These are phyloP conservation scores for Candida tallmaniae DNA, from an alignment of 805 yeast genomes.

Conservation along the genomic window DNA sequence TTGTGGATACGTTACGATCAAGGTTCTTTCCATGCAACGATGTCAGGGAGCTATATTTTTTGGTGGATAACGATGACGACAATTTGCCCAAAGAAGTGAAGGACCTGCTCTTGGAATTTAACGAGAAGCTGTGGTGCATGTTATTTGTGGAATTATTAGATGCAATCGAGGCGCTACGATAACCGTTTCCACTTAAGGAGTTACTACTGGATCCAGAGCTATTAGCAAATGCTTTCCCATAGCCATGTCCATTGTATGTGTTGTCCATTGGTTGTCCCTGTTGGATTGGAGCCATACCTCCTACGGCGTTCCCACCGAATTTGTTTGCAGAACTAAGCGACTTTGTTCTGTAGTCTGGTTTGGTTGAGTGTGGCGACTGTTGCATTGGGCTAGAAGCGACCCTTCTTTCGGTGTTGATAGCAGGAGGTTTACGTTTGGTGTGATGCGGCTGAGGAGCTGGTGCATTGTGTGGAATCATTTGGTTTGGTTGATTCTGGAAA, in stretches of 20 bases:
- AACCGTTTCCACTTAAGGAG: not conserved
- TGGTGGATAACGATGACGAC: conserved; percentile 38
- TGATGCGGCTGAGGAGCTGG: not conserved
- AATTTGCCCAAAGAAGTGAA: conserved; percentile 38
- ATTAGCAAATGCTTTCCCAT: not conserved
- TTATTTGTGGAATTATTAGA: conserved; percentile 12
- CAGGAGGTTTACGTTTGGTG: conserved; percentile 8
- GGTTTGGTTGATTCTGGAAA: no score
- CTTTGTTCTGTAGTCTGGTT: conserved; percentile 21
- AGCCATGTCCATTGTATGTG: not conserved
- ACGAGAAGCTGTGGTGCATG: conserved; percentile 30
- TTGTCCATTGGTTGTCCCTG: conserved; percentile 10
- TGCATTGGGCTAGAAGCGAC: conserved; percentile 29
- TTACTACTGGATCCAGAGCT: not conserved
- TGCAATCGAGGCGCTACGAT: conserved; percentile 7
- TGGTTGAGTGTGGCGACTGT: conserved; percentile 12
- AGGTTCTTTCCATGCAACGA: conserved; percentile 22
- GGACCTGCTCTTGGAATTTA: conserved; percentile 37
- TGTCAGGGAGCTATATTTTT: conserved; percentile 31
- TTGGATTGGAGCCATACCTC: conserved; percentile 9
- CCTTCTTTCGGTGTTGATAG: conserved; percentile 13
- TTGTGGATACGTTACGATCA: conserved; percentile 27
- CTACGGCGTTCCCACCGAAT: conserved; percentile 7
- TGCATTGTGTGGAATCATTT: no score
- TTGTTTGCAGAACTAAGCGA: conserved; percentile 23